phyloP scores from a whole-genome alignment of 2,329 filamentous ascomycete species.

The Penicillium sp. region DNA sequence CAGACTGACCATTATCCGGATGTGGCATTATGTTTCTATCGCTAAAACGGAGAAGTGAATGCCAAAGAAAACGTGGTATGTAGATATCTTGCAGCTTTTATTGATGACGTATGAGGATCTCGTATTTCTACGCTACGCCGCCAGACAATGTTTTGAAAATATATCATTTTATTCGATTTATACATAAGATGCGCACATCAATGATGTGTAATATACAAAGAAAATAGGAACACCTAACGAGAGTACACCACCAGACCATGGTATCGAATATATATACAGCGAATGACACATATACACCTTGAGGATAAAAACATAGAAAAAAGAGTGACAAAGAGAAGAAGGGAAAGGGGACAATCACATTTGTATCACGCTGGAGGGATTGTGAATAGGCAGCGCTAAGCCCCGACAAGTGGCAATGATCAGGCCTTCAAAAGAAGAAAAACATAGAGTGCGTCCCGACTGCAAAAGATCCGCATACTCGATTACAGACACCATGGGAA shows the following conservation, averaged over 20 bases:
- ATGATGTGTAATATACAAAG: neutral
- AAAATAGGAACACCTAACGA: neutral
- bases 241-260: neutral
- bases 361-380: neutral
- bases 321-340: neutral
- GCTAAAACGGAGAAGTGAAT: no score
- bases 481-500: slow-evolving; percentile 24
- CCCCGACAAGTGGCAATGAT: slow-evolving; percentile 27
- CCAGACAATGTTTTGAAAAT: neutral
- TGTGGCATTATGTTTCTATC: no score
- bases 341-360: neutral
- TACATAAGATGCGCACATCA: neutral
- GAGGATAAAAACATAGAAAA: neutral
- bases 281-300: neutral
- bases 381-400: slow-evolving; percentile 9
- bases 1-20: no score
- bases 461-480: slow-evolving; percentile 24
- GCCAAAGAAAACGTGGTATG: no score
- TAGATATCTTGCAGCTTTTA: no score
- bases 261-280: neutral
- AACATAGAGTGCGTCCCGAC: slow-evolving; percentile 17
- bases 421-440: slow-evolving; percentile 20
- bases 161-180: neutral
- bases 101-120: no score
- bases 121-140: no score